Conservation (phyloP, 75 land plant species). For the Azolla pinnata region DNA sequence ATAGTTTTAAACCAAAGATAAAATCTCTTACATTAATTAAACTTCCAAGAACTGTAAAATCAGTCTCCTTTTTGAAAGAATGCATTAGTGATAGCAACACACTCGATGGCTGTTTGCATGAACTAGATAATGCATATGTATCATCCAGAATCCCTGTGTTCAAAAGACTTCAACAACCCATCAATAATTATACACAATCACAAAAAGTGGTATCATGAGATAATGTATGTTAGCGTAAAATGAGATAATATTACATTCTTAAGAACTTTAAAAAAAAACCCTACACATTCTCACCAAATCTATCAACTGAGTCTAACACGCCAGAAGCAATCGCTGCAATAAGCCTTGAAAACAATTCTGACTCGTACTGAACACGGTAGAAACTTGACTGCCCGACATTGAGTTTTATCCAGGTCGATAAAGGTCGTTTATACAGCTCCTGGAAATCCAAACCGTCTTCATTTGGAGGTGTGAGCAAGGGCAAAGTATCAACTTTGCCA, state of each 20-base stretch:
- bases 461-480: slow-evolving; percentile 7
- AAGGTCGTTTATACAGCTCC: neutral
- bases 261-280: no score
- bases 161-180: no score
- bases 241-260: no score
- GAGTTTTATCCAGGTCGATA: slow-evolving; percentile 58
- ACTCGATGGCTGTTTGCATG: slow-evolving; percentile 54
- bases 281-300: slow-evolving; percentile 23
- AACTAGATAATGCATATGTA: slow-evolving; percentile 61
- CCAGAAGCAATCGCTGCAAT: slow-evolving; percentile 52
- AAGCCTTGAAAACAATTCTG: slow-evolving; percentile 53
- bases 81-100: slow-evolving; percentile 67
- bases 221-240: no score
- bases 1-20: neutral
- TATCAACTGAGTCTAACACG: slow-evolving; percentile 50
- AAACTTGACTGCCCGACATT: slow-evolving; percentile 89
- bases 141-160: slow-evolving; percentile 86
- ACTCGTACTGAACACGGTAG: slow-evolving; percentile 90
- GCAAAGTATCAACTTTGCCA: slow-evolving; percentile 14
- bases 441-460: slow-evolving; percentile 1
- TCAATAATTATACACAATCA: no score
- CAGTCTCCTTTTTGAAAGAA: slow-evolving; percentile 53
- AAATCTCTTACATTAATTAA: slow-evolving; percentile 48
- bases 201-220: no score
- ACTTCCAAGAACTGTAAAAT: slow-evolving; percentile 62